A percentile compares a stretch with the other conserved stretches of the same genome.
Conservation (phyloP, 371 early-diverging fungal genomes). For the Blakeslea trispora region DNA sequence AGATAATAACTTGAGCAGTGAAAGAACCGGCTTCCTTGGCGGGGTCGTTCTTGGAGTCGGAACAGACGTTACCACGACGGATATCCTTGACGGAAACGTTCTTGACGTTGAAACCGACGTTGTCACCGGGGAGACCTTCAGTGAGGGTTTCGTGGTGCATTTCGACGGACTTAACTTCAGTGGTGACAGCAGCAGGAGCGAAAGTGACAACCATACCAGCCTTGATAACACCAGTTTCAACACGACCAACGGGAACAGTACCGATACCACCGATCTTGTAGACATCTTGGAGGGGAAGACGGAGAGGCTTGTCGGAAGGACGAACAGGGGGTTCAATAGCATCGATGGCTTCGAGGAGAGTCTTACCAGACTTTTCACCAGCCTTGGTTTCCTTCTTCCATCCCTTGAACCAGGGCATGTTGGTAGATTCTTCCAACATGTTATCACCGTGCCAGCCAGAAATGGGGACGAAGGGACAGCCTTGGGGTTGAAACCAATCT, state of each 20-base stretch:
- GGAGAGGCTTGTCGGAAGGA: conserved; percentile 93
- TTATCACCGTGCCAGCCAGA: conserved; percentile 98
- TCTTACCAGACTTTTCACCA: conserved; percentile 77
- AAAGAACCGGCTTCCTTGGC: conserved; percentile 88
- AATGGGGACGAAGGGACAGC: conserved; percentile 94
- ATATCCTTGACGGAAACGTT: conserved; percentile 94
- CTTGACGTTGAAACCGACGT: conserved; percentile 97
- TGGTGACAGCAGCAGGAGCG: conserved; percentile 84
- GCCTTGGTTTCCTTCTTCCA: conserved; percentile 91
- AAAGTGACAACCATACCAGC: conserved; percentile 90
- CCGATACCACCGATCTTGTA: conserved; percentile 98
- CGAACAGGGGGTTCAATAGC: conserved; percentile 90
- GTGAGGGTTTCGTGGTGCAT: conserved; percentile 96
- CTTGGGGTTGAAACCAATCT: conserved; percentile 94
- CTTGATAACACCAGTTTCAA: conserved; percentile 95
- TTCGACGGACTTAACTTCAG: conserved; percentile 98
- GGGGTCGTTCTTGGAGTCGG: conserved; percentile 93
- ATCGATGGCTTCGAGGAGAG: conserved; percentile 93
- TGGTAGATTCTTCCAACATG: conserved; percentile 90
- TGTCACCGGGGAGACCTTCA: conserved; percentile 96
- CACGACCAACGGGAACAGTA: conserved; percentile 95
- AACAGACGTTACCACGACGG: conserved; percentile 92
- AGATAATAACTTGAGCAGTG: conserved; percentile 89
- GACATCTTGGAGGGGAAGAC: conserved; percentile 96
- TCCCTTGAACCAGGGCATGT: conserved; percentile 98